Conservation (phyloP, 805 yeast species). For the Saturnispora silvae region DNA sequence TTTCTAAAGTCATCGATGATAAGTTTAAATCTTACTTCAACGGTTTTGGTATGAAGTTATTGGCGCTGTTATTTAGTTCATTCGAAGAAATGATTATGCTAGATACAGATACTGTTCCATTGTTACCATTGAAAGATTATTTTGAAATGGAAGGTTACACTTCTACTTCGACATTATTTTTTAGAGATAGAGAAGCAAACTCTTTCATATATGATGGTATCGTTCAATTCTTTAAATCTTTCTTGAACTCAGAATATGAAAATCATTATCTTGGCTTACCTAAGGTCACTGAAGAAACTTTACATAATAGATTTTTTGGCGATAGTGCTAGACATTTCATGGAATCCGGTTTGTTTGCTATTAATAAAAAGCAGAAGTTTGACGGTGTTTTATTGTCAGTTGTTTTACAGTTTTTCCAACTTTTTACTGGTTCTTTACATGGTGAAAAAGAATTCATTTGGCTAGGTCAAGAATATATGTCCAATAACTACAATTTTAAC, state of each 20-base stretch:
- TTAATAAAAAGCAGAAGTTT: slow-evolving; percentile 40
- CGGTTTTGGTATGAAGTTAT: slow-evolving; percentile 34
- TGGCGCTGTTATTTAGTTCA: slow-evolving; percentile 48
- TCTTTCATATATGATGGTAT: slow-evolving; percentile 30
- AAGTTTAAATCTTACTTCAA: slow-evolving; percentile 19
- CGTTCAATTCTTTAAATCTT: slow-evolving; percentile 33
- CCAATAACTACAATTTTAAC: slow-evolving; percentile 45
- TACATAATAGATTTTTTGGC: slow-evolving; percentile 33
- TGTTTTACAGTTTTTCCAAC: slow-evolving; percentile 31
- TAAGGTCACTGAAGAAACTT: slow-evolving; percentile 27
- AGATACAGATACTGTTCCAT: slow-evolving; percentile 41
- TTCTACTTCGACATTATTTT: slow-evolving; percentile 33
- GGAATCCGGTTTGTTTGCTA: slow-evolving; percentile 39
- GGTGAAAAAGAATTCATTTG: slow-evolving; percentile 77
- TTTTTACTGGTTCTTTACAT: slow-evolving; percentile 44
- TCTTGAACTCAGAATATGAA: slow-evolving; percentile 38
- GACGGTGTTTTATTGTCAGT: slow-evolving; percentile 36
- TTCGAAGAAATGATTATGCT: slow-evolving; percentile 44
- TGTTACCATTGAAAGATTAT: slow-evolving; percentile 29
- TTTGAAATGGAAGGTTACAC: slow-evolving; percentile 28
- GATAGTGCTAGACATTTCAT: slow-evolving; percentile 33
- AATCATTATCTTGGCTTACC: slow-evolving; percentile 27
- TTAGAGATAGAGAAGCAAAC: slow-evolving; percentile 37
- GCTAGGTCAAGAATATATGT: slow-evolving; percentile 52
- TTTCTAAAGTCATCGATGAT: slow-evolving; percentile 20